Conservation (phyloP, 2,329 filamentous ascomycete genomes). For the Cytospora paraplurivora region DNA sequence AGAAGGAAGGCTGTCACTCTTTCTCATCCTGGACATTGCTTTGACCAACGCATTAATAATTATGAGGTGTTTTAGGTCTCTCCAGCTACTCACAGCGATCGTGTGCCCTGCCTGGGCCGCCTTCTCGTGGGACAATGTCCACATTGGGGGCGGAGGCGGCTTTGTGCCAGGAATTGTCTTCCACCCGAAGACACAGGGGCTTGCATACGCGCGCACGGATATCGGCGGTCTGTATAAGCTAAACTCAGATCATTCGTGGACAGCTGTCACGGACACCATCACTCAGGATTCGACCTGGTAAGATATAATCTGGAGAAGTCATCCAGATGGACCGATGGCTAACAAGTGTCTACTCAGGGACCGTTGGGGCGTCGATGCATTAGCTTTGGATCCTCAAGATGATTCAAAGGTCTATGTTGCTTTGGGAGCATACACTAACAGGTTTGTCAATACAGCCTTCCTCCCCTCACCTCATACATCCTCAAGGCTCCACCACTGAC, state of each 20-base stretch:
- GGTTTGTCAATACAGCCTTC: slow-evolving; percentile 34
- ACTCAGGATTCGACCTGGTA: slow-evolving; percentile 25
- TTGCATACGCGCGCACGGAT: slow-evolving; percentile 59
- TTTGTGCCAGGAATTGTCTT: slow-evolving; percentile 61
- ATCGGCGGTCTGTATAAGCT: slow-evolving; percentile 60
- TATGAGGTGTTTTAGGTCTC: slow-evolving; percentile 27
- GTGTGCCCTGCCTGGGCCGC: slow-evolving; percentile 33
- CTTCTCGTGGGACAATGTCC: slow-evolving; percentile 37
- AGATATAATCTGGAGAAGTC: background rate
- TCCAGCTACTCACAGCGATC: slow-evolving; percentile 34
- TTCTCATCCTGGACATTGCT: background rate
- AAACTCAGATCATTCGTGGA: slow-evolving; percentile 49
- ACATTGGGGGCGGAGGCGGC: slow-evolving; percentile 58
- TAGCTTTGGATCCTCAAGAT: slow-evolving; percentile 58
- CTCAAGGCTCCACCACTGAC: background rate
- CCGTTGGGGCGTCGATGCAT: slow-evolving; percentile 58
- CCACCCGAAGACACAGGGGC: slow-evolving; percentile 51
- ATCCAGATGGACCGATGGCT: background rate
- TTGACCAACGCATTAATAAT: background rate
- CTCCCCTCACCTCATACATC: no score
- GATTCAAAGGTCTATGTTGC: slow-evolving; percentile 55
- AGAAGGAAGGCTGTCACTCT: background rate
- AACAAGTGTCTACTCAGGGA: slow-evolving; percentile 40
- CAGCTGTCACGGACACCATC: slow-evolving; percentile 25
- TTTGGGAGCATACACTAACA: slow-evolving; percentile 61